phyloP scores from a whole-genome alignment of 106 monocot species.

The Dendrobium catenatum region DNA sequence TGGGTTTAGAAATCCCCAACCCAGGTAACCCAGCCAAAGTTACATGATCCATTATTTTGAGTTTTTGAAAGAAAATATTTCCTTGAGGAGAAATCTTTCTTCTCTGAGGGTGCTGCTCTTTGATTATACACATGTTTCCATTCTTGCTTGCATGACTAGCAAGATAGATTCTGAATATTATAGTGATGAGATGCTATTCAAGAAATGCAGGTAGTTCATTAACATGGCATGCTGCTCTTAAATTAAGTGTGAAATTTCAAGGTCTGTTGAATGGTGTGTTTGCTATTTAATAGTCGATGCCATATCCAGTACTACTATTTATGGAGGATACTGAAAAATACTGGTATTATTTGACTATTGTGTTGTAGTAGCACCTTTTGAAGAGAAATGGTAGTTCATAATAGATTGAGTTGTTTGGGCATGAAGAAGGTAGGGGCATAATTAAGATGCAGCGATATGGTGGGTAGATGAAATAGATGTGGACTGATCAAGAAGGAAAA shows the following conservation, averaged over 20 bases:
- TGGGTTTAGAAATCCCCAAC: neutral
- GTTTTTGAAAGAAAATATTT: neutral
- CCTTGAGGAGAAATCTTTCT: neutral
- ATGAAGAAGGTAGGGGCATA: neutral
- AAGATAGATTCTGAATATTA: neutral
- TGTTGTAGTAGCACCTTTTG: neutral
- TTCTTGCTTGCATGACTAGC: neutral
- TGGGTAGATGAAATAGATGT: neutral
- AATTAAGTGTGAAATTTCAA: neutral
- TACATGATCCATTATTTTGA: neutral
- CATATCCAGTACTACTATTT: neutral
- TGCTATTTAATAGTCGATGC: no score
- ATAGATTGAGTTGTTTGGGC: neutral
- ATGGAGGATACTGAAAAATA: slow-evolving; percentile 2
- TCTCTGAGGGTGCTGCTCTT: neutral
- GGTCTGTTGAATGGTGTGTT: neutral
- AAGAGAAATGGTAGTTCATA: neutral
- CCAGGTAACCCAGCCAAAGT: neutral
- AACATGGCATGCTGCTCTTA: neutral
- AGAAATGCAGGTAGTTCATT: neutral
- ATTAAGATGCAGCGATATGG: neutral
- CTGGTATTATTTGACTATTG: neutral
- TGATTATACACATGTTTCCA: neutral
- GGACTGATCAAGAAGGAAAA: neutral
- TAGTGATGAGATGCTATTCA: neutral